A percentile compares a stretch with the other conserved stretches of the same genome.
phyloP scores from a whole-genome alignment of 805 yeast species.

The Candida khao-thaluensis region DNA sequence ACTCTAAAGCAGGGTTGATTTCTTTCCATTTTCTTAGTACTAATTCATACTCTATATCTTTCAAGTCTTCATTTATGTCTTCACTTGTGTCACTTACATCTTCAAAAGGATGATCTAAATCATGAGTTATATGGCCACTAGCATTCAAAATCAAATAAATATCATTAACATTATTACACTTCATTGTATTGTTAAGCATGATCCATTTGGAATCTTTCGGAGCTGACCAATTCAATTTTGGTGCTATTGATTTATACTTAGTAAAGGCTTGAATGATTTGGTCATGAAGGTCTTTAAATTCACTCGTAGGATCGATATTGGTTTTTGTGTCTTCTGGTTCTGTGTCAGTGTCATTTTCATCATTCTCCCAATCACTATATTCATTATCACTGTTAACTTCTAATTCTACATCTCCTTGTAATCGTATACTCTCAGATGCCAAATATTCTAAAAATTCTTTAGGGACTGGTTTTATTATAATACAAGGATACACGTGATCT shows the following conservation, averaged over 20 bases:
- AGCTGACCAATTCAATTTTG: conserved; percentile 95
- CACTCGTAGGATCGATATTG: conserved; percentile 12
- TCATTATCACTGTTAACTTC: conserved; percentile 54
- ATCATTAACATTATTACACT: conserved; percentile 71
- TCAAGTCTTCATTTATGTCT: conserved; percentile 12
- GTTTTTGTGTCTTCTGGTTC: conserved; percentile 45
- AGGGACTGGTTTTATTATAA: conserved; percentile 34
- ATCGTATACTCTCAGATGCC: conserved; percentile 23
- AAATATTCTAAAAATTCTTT: conserved; percentile 33
- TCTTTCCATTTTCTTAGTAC: conserved; percentile 81
- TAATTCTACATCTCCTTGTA: conserved; percentile 19
- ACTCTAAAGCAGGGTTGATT: conserved; percentile 87
- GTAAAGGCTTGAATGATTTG: conserved; percentile 46
- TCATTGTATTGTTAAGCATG: conserved; percentile 68
- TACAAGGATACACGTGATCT: conserved; percentile 20
- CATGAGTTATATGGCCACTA: conserved; percentile 86
- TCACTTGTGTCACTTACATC: conserved; percentile 29
- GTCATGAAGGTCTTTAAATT: conserved; percentile 60
- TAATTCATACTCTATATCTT: conserved; percentile 51
- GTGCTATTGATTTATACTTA: conserved; percentile 62
- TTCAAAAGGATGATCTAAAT: conserved; percentile 70
- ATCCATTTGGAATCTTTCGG: conserved; percentile 97
- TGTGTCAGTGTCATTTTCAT: conserved; percentile 45
- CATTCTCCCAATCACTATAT: conserved; percentile 71
- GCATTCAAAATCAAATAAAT: conserved; percentile 79